These are phyloP conservation scores for Citrullus amarus DNA, from an alignment of 306 rosid genomes.

Conservation along the genomic window DNA sequence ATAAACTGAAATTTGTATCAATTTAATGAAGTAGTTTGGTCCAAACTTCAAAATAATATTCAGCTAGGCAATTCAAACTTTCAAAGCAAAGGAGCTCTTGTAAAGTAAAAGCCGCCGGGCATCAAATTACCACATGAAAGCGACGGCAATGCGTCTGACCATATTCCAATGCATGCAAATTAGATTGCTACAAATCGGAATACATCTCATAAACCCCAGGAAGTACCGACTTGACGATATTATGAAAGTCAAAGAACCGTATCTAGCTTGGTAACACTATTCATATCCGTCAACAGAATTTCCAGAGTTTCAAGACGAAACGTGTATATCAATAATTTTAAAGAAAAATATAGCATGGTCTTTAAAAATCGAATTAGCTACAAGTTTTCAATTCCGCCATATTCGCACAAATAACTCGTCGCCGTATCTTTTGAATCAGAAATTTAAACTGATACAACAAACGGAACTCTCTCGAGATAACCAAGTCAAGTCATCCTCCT, in stretches of 20 bases:
- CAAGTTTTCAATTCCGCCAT: not conserved
- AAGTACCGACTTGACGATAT: not conserved
- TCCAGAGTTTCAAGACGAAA: not conserved
- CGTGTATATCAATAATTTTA: not conserved
- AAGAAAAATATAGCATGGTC: not conserved
- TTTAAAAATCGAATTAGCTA: not conserved
- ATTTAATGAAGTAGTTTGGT: not conserved
- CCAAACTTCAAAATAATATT: not conserved
- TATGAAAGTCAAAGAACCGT: slow-evolving; percentile 2
- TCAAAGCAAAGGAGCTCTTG: not conserved
- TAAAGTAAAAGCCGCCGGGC: not conserved
- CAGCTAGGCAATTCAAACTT: not conserved
- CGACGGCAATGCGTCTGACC: not conserved
- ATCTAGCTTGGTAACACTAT: not conserved
- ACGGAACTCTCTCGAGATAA: not conserved
- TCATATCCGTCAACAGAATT: not conserved
- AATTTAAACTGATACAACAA: not conserved
- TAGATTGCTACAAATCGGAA: not conserved
- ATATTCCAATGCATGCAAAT: not conserved
- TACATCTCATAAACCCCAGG: not conserved
- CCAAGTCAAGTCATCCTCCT: not conserved
- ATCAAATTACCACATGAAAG: not conserved
- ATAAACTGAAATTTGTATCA: not conserved
- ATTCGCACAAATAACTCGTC: not conserved
- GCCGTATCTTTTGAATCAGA: not conserved